Base-by-base conservation (phyloP, 495 filamentous ascomycete species). In the Neurospora terricola region DNA sequence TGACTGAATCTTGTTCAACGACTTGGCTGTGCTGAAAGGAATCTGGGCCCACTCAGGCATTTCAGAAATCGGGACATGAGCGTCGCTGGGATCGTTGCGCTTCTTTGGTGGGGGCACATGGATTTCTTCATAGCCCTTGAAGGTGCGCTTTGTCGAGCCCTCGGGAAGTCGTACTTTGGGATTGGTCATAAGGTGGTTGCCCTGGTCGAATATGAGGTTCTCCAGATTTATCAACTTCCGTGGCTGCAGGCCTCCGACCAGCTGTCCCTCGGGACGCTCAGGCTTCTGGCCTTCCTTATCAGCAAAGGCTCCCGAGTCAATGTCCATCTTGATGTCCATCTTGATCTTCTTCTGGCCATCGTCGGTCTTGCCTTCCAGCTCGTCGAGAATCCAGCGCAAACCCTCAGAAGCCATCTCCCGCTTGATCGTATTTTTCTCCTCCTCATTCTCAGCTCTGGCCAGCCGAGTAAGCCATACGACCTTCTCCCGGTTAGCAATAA, bases 151-250 rank as follows among this genome's bases (percentile, higher is more conserved):
- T 0, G 91, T 97, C 2, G 96, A 97, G 34, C 96, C 96, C 77
- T 97, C 92, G 1, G 96, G 96, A n/a, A 98, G 87, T 75, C 92
- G 93, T 69, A 98, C 94, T 80, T 92, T 97, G 3, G 94, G 90
- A 76, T 99, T 98, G 11, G 96, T 97, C 94, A 98, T 98, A 21
- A 98, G 86, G 84, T 99, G 96, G 76, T 97, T 98, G 18, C 96
- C 96, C 80, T 98, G 96, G 77, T 98, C 95, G 81, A 99, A 99
- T 38, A 97, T 87, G 23, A 99, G 89, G 75, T 97, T 97, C 76
- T 99, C 94, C 62, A 99, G 83, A 77, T 98, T 98, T 83, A 98
- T 94, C 18, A 92, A 82, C 78, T 91, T 91, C 72, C 90, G 88
- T 0, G 96, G 96, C 77, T 97, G 93, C 70, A 98, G 84, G n/a